phyloP scores from a whole-genome alignment of 2,329 filamentous ascomycete genomes.

The Fusarium floridanum region DNA sequence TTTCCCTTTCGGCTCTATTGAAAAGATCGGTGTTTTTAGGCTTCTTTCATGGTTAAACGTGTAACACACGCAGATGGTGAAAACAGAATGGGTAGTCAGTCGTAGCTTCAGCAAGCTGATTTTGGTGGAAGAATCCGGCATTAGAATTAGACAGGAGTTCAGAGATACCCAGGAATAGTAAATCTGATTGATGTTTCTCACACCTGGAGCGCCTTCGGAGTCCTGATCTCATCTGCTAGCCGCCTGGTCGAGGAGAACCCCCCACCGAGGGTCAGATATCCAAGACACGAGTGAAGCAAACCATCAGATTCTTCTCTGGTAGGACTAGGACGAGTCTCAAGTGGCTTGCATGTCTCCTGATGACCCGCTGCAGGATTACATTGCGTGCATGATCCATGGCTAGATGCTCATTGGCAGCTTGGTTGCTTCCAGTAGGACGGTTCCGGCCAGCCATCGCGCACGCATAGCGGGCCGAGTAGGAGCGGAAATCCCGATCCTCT shows the following conservation, averaged over 20 bases:
- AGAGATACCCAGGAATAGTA: conserved; percentile 34
- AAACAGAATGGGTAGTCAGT: conserved; percentile 1
- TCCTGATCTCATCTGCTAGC: conserved; percentile 3
- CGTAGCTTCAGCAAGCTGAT: background rate
- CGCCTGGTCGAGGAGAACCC: conserved; percentile 1
- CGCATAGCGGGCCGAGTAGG: background rate
- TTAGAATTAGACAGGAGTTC: conserved; percentile 41
- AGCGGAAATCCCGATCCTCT: background rate
- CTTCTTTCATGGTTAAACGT: background rate
- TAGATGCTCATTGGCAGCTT: background rate
- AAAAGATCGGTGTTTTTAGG: background rate
- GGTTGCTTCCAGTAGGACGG: conserved; percentile 4
- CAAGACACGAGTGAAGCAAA: background rate
- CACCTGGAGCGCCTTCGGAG: background rate
- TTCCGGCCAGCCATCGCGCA: conserved; percentile 6
- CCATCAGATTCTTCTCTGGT: background rate
- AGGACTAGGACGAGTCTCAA: conserved; percentile 2
- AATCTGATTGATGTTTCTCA: conserved; percentile 11
- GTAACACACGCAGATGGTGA: background rate
- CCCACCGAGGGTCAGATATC: background rate
- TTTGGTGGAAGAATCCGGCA: conserved; percentile 9
- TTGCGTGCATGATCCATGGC: conserved; percentile 15
- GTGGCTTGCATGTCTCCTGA: conserved; percentile 25
- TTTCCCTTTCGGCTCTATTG: background rate
- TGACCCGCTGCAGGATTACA: conserved; percentile 15